phyloP scores from a whole-genome alignment of 2,329 filamentous ascomycete genomes.

The Exophiala aquamarina region DNA sequence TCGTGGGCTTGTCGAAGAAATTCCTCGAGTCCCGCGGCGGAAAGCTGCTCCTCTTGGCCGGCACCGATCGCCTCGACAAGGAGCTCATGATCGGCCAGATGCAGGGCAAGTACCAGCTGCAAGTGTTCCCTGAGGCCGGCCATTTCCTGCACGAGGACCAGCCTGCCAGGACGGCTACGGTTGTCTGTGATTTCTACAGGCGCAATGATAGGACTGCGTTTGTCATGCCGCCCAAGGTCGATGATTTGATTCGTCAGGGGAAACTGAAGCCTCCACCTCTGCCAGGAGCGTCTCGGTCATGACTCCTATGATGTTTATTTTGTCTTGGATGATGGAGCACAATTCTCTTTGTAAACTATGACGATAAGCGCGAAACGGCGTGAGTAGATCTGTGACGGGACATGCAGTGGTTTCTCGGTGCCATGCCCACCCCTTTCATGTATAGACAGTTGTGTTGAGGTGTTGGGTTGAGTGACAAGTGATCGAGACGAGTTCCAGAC shows the following conservation, averaged over 20 bases:
- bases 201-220: slow-evolving; percentile 83
- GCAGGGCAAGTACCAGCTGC: slow-evolving; percentile 96
- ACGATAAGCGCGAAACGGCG: no score
- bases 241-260: slow-evolving; percentile 56
- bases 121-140: slow-evolving; percentile 91
- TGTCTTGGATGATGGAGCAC: no score
- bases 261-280: slow-evolving; percentile 24
- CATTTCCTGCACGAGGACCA: slow-evolving; percentile 97
- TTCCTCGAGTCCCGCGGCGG: slow-evolving; percentile 72
- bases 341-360: no score
- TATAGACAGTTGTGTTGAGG: no score
- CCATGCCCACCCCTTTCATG: no score
- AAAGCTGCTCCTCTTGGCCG: slow-evolving; percentile 81
- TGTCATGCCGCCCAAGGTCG: slow-evolving; percentile 89
- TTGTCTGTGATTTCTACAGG: slow-evolving; percentile 86
- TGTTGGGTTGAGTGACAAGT: no score
- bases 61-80: slow-evolving; percentile 85
- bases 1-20: slow-evolving; percentile 80
- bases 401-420: no score
- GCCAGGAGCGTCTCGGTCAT: no score
- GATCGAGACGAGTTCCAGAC: no score
- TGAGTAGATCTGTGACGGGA: no score
- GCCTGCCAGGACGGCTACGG: slow-evolving; percentile 81
- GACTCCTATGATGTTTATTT: no score
- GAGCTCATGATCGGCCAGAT: slow-evolving; percentile 95